These are phyloP conservation scores for Monilinia laxa DNA, from an alignment of 2,329 filamentous ascomycete genomes.

Conservation along the genomic window DNA sequence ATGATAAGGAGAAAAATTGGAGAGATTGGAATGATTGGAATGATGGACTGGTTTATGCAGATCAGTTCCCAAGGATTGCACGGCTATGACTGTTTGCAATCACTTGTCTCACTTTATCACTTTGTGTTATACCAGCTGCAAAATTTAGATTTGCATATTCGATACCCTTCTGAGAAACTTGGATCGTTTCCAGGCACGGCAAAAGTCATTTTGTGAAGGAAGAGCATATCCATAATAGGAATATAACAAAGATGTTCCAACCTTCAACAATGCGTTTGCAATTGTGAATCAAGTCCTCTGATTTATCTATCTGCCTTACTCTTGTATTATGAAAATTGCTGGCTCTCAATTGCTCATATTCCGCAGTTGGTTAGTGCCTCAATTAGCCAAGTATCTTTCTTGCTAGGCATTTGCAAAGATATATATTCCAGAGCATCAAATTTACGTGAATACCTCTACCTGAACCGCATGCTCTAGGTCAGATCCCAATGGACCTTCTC, in stretches of 20 bases:
- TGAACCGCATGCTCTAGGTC: too few relatives aligned
- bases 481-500: too few relatives aligned
- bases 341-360: not conserved
- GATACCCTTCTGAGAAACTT: not conserved
- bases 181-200: not conserved
- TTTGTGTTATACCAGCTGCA: not conserved
- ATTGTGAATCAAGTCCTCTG: not conserved
- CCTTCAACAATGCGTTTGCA: not conserved
- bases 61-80: not conserved
- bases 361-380: not conserved
- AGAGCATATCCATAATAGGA: not conserved
- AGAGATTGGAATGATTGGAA: not conserved
- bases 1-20: not conserved
- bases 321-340: not conserved
- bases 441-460: too few relatives aligned
- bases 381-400: too few relatives aligned
- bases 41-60: not conserved
- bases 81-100: not conserved
- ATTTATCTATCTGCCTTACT: not conserved
- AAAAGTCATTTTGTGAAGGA: not conserved
- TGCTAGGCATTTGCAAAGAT: too few relatives aligned
- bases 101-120: not conserved
- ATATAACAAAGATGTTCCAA: slow-evolving; percentile 1
- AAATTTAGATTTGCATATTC: not conserved
- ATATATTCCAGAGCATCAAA: too few relatives aligned